These are phyloP conservation scores for Gracilariopsis chorda DNA, from an alignment of 23 red algal species.

Conservation along the genomic window DNA sequence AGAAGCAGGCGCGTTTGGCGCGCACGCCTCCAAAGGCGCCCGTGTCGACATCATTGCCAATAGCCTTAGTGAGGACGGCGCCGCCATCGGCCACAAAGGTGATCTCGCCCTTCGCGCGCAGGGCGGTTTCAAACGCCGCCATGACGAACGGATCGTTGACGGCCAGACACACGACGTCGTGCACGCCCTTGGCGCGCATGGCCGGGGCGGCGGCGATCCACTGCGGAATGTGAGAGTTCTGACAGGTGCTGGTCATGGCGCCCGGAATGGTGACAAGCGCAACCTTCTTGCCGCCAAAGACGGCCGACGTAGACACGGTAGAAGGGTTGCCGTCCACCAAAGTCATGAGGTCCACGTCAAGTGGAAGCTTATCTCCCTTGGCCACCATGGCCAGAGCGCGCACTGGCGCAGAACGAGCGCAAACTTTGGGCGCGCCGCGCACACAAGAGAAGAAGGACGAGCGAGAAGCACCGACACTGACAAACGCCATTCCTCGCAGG, in stretches of 20 bases:
- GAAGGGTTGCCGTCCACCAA: constrained; percentile 39
- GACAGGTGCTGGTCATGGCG: constrained; percentile 89
- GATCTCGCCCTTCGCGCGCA: constrained; percentile 52
- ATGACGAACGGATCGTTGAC: constrained; percentile 97
- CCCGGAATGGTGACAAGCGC: constrained; percentile 87
- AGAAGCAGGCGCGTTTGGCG: constrained; percentile 52
- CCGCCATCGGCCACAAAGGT: constrained; percentile 86
- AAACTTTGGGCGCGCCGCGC: too few relatives aligned
- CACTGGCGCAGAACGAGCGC: too few relatives aligned
- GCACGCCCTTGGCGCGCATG: constrained; percentile 67
- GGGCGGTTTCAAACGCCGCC: constrained; percentile 75
- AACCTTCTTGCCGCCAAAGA: constrained; percentile 84
- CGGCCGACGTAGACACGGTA: constrained; percentile 10
- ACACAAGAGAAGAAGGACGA: too few relatives aligned
- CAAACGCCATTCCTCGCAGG: background rate
- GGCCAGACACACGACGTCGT: constrained; percentile 74
- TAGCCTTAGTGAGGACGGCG: constrained; percentile 61
- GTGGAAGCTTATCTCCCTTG: constrained; percentile 50
- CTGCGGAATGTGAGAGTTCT: constrained; percentile 72
- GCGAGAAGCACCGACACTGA: background rate
- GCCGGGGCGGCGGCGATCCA: constrained; percentile 59
- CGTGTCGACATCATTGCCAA: constrained; percentile 81
- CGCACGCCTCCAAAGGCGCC: constrained; percentile 93
- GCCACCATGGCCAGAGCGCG: too few relatives aligned
- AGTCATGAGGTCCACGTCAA: constrained; percentile 57